Conservation (phyloP, 768 basidiomycete genomes). For the Myochromella boudieri region DNA sequence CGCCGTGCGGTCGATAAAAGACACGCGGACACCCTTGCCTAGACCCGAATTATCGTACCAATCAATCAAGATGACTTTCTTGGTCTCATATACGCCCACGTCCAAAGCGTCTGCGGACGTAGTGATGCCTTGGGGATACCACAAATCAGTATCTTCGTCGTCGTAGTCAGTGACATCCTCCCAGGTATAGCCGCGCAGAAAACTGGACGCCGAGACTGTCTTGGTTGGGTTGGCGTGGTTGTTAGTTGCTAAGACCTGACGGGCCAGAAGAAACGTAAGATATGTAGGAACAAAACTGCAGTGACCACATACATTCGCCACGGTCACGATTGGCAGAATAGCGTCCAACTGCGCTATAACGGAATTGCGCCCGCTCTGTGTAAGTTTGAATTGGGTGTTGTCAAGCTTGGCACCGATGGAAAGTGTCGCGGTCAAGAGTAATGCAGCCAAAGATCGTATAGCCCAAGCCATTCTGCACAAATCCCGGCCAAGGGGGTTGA, state of each 20-base stretch:
- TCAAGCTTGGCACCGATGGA: not conserved
- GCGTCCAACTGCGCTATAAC: constrained; percentile 10
- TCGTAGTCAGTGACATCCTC: constrained; percentile 14
- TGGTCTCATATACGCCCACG: constrained; percentile 10
- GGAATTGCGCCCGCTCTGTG: constrained; percentile 20
- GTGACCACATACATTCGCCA: constrained; percentile 9
- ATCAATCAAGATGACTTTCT: constrained; percentile 14
- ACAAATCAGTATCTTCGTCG: constrained; percentile 12
- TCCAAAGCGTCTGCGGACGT: constrained; percentile 17
- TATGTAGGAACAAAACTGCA: too few species aligned
- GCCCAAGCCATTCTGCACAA: not conserved
- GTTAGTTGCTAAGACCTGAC: constrained; percentile 9
- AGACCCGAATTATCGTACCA: constrained; percentile 11
- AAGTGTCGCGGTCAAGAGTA: not conserved
- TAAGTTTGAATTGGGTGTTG: constrained; percentile 32
- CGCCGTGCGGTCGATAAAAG: constrained; percentile 14
- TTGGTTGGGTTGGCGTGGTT: constrained; percentile 13
- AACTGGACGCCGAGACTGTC: constrained; percentile 6
- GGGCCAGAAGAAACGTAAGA: too few species aligned
- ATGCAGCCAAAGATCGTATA: not conserved
- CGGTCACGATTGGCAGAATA: constrained; percentile 11
- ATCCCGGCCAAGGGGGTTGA: too few species aligned
- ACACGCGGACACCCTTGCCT: constrained; percentile 13
- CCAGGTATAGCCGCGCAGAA: constrained; percentile 14
- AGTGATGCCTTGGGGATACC: constrained; percentile 16